These are phyloP conservation scores for Hortiboletus flavorubellus DNA, from an alignment of 768 basidiomycete species.

Conservation along the genomic window DNA sequence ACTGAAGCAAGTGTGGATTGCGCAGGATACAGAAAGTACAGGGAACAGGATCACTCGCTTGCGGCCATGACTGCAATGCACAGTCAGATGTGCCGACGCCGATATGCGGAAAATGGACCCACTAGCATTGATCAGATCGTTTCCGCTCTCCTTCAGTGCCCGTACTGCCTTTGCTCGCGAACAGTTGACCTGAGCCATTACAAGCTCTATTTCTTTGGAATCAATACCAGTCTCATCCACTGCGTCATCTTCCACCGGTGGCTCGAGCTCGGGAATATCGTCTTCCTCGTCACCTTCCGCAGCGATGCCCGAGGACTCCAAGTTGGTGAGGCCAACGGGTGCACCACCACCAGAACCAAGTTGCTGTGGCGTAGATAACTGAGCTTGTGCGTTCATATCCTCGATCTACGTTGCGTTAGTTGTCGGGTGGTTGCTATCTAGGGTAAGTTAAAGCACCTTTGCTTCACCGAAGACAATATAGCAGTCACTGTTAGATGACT, in stretches of 20 bases:
- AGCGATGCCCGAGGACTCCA: constrained; percentile 50
- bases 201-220: constrained; percentile 91
- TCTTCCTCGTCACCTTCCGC: constrained; percentile 63
- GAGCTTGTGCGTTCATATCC: constrained; percentile 81
- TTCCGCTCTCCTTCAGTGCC: constrained; percentile 86
- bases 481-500: constrained; percentile 94
- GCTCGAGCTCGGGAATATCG: constrained; percentile 82
- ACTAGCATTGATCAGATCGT: constrained; percentile 97
- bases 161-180: constrained; percentile 89
- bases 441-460: constrained; percentile 50
- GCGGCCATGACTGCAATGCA: constrained; percentile 77
- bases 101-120: constrained; percentile 36
- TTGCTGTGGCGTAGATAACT: constrained; percentile 76
- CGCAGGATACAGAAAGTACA: constrained; percentile 31
- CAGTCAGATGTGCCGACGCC: constrained; percentile 9
- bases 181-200: constrained; percentile 87
- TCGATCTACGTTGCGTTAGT: constrained; percentile 54
- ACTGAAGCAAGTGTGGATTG: constrained; percentile 20
- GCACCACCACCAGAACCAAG: constrained; percentile 53
- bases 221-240: constrained; percentile 88
- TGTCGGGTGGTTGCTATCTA: neutral
- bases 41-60: constrained; percentile 61
- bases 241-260: constrained; percentile 74
- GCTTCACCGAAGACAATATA: constrained; percentile 99
- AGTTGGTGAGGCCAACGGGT: constrained; percentile 39